These are phyloP conservation scores for Immersiella caudata DNA, from an alignment of 495 filamentous ascomycete species.

Conservation along the genomic window DNA sequence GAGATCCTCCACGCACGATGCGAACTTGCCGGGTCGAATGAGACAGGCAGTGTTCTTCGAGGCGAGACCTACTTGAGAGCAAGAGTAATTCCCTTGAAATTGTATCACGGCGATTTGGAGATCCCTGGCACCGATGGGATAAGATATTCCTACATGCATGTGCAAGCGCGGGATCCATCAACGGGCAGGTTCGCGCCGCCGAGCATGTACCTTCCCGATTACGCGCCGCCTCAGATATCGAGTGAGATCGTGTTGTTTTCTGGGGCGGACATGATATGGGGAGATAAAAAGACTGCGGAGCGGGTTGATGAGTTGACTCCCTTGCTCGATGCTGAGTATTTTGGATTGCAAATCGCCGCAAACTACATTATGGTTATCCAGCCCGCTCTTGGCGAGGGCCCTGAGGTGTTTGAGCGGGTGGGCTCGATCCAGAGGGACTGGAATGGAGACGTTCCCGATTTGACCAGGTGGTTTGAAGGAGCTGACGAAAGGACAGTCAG, in stretches of 20 bases:
- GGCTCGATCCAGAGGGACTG: background rate
- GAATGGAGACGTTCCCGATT: background rate
- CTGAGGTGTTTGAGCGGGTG: conserved; percentile 8
- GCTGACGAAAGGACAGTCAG: background rate
- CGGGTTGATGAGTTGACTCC: conserved; percentile 6
- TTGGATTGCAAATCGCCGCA: conserved; percentile 6
- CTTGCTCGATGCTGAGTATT: conserved; percentile 4
- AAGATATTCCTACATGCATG: conserved; percentile 2
- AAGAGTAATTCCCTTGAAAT: conserved; percentile 8
- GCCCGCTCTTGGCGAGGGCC: background rate
- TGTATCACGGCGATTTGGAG: conserved; percentile 3
- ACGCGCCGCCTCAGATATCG: conserved; percentile 6
- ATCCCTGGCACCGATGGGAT: background rate
- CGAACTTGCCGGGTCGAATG: background rate
- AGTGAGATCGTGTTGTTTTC: background rate
- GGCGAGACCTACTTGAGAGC: conserved; percentile 1
- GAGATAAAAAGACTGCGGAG: background rate
- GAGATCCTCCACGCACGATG: conserved; percentile 6
- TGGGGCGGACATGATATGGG: conserved; percentile 13
- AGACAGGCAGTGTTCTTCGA: conserved; percentile 8
- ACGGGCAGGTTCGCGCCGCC: background rate
- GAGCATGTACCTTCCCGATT: conserved; percentile 15
- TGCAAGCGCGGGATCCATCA: conserved; percentile 12
- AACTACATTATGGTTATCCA: conserved; percentile 2
- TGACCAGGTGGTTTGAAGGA: conserved; percentile 10